A percentile compares a stretch with the other conserved stretches of the same genome.
phyloP scores from a whole-genome alignment of 768 basidiomycete genomes.

The Trametes cingulata region DNA sequence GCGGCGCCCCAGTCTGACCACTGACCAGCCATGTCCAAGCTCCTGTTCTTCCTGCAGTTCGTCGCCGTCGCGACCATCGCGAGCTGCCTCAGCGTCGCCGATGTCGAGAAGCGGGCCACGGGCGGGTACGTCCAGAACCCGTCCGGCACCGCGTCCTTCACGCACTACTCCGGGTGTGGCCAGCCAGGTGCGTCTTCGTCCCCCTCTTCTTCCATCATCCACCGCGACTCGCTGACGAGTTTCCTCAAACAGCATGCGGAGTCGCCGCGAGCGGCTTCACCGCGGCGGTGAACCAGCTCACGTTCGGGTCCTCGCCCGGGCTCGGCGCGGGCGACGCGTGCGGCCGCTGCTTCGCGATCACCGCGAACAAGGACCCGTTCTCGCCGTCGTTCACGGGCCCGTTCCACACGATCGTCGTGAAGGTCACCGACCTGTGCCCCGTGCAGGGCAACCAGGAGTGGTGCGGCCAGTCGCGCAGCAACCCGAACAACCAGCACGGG shows the following conservation, averaged over 20 bases:
- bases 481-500: conserved; percentile 44
- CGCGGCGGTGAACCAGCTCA: conserved; percentile 57
- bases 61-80: conserved; percentile 18
- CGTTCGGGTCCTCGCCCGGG: conserved; percentile 53
- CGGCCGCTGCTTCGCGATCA: conserved; percentile 59
- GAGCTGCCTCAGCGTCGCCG: conserved; percentile 14
- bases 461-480: conserved; percentile 52
- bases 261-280: conserved; percentile 49
- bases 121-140: conserved; percentile 56
- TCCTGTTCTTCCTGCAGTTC: conserved; percentile 11
- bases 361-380: conserved; percentile 52
- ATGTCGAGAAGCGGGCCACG: conserved; percentile 33
- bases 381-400: conserved; percentile 49
- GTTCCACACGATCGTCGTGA: conserved; percentile 56
- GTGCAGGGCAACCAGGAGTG: conserved; percentile 49
- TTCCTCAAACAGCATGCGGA: conserved; percentile 54
- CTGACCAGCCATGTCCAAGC: conserved; percentile 1
- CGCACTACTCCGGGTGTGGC: conserved; percentile 52
- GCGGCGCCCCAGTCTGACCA: not conserved
- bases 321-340: conserved; percentile 58
- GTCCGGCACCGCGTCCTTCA: conserved; percentile 58
- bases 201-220: not conserved
- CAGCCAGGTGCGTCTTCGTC: conserved; percentile 41
- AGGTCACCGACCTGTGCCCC: conserved; percentile 48
- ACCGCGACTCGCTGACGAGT: not conserved